Base-by-base conservation (phyloP, 495 filamentous ascomycete genomes). In the Aspergillus biplanus region DNA sequence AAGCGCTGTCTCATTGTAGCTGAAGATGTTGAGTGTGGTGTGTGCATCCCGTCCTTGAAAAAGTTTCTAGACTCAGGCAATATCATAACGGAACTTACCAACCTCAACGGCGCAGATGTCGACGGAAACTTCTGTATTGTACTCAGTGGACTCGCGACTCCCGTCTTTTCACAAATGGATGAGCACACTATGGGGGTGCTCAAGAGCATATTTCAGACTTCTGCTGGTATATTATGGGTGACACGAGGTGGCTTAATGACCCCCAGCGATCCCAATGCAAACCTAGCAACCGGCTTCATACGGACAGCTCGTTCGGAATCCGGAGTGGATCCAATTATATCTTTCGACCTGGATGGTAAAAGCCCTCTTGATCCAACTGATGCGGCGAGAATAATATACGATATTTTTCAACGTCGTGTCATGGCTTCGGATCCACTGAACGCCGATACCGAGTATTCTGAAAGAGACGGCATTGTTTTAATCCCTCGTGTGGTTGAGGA, bases 261-360 rank as follows among this genome's bases (percentile, higher is more conserved):
- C 8, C 44, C 70, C 3, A 62, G 9, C 9, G 58, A 61, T 55
- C 75, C 75, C n/a, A 55, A 68, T n/a, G 59, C 61, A 2, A 64
- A 59, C 2, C 49, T 76, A 34, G 63, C 63, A 7, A 33, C 59
- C 18, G 75, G 75, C 7, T 70, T 78, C 39, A 58, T 71, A 44
- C 61, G 75, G 60, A 74, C 73, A 32, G 72, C 73, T 6, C 70
- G 75, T 11, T 68, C 72, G 0, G 73, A 78, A 44, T 67, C 73
- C 0, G 72, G 65, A 0, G 67, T 68, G 6, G 58, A 62, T 8
- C 65, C 55, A 0, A 73, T 77, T 8, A 42, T 75, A n/a, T 67
- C 66, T 12, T 58, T 77, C 2, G 72, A 77, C 31, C 48, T 77
- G 11, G 70, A 69, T 37, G 37, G 49, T 9, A 9, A 61, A 39